Conservation (phyloP, 1,284 basidiomycete species). For the Termitomyces sp. region DNA sequence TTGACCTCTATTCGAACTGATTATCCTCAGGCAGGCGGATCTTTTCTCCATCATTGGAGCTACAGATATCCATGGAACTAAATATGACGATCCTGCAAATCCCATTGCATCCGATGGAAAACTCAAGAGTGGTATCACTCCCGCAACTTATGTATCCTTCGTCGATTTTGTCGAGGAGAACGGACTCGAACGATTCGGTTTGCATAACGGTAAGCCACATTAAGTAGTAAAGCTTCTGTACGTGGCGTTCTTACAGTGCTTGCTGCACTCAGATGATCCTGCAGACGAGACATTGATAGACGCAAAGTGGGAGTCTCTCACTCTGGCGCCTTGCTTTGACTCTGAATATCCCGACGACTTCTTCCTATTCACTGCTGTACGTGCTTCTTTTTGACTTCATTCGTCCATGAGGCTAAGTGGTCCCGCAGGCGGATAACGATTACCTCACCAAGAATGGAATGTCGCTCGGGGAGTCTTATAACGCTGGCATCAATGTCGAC, state of each 20-base stretch:
- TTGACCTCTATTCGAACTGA: neutral
- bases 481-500: conserved; percentile 51
- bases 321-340: conserved; percentile 52
- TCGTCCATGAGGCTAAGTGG: neutral
- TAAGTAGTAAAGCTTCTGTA: conserved; percentile 13
- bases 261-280: conserved; percentile 22
- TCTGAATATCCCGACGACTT: conserved; percentile 38
- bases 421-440: conserved; percentile 14
- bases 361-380: conserved; percentile 57
- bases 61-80: conserved; percentile 56
- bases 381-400: conserved; percentile 16
- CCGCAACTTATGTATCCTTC: conserved; percentile 54
- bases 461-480: conserved; percentile 44
- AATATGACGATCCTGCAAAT: conserved; percentile 51
- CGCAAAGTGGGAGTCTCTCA: conserved; percentile 66
- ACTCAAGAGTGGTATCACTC: conserved; percentile 43
- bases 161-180: conserved; percentile 46
- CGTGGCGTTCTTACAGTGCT: conserved; percentile 44
- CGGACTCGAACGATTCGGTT: conserved; percentile 56
- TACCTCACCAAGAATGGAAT: conserved; percentile 58
- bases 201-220: conserved; percentile 43
- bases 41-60: conserved; percentile 53
- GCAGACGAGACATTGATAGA: conserved; percentile 54
- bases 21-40: conserved; percentile 43
- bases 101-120: conserved; percentile 49